Base-by-base conservation (phyloP, 2,329 filamentous ascomycete genomes). In the Cladophialophora psammophila region DNA sequence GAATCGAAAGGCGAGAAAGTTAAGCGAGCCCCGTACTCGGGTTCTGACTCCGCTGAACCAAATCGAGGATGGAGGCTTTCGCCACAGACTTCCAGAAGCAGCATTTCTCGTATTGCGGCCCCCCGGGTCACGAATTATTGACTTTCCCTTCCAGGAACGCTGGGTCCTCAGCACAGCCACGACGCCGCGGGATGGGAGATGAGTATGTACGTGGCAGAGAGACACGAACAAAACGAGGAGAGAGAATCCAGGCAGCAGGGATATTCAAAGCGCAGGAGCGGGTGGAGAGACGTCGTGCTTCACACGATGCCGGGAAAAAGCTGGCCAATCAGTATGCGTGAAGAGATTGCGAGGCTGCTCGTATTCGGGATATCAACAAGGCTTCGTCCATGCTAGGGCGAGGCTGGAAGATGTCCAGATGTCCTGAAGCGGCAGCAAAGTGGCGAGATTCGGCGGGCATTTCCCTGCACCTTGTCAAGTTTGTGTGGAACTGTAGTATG, bases 321-420 rank as follows among this genome's bases (percentile, higher is more conserved):
- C 3, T 50, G 20, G 10, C 45, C 45, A 50, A 50, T 50, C 45
- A 50, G 20, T 13, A 9, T 31, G 20, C 45, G 13, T 3, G 9
- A 40, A 4, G 9, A 15, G 36, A 15, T 40, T 1, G 36, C 26
- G 12, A 34, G 31, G 53, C 32, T 40, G 34, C n/a, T 56, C 54
- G 54, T 56, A 56, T 56, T 56, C 54, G 54, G 54, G 26, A 26
- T 26, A 35, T 56, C 8, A 3, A 26, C 35, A n/a, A 57, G 54
- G 56, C 56, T 59, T 38, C 36, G 56, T 20, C 2, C 55, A 12
- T 9, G 9, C 10, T 15, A 58, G 45, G 10, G 45, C 45, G 45
- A 50, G 45, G 45, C 45, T 50, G 45, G 12, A 48, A 18, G n/a
- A 10, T 2, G 8, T 48, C 20, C 42, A 18, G n/a, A 10, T 2